A percentile compares a stretch with the other conserved stretches of the same genome.
These are phyloP conservation scores for Microglena sp. DNA, from an alignment of 139 green algal genomes.

Conservation along the genomic window DNA sequence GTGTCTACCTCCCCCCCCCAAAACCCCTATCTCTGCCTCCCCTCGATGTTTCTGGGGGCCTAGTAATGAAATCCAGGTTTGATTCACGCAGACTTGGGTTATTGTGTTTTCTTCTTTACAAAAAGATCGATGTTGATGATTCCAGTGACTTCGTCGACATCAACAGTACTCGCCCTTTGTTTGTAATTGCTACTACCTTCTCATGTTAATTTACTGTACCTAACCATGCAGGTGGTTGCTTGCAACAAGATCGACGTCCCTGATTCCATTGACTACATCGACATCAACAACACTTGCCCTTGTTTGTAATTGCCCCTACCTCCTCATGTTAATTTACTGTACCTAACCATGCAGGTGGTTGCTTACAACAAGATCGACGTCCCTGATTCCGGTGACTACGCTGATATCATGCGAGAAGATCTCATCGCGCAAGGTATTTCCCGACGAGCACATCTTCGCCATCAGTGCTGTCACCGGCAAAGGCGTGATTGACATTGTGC, in stretches of 20 bases:
- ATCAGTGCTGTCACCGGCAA: constrained; percentile 53
- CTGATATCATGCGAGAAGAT: constrained; percentile 51
- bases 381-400: constrained; percentile 74
- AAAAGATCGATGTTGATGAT: no score
- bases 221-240: constrained; percentile 45
- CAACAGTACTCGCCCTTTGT: no score
- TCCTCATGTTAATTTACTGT: no score
- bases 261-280: constrained; percentile 67
- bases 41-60: not conserved
- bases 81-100: no score
- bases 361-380: constrained; percentile 76
- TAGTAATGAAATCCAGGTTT: no score
- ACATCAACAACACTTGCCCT: no score
- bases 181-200: no score
- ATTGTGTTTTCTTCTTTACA: no score
- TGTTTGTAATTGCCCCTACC: no score
- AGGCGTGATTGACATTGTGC: constrained; percentile 41
- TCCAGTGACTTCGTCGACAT: no score
- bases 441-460: constrained; percentile 32
- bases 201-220: no score
- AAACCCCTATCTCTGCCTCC: not conserved
- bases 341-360: constrained; percentile 40
- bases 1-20: no score
- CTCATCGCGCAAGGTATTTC: constrained; percentile 35
- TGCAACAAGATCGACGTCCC: constrained; percentile 76